Conservation (phyloP, 2,329 filamentous ascomycete species). For the Boeremia exigua region DNA sequence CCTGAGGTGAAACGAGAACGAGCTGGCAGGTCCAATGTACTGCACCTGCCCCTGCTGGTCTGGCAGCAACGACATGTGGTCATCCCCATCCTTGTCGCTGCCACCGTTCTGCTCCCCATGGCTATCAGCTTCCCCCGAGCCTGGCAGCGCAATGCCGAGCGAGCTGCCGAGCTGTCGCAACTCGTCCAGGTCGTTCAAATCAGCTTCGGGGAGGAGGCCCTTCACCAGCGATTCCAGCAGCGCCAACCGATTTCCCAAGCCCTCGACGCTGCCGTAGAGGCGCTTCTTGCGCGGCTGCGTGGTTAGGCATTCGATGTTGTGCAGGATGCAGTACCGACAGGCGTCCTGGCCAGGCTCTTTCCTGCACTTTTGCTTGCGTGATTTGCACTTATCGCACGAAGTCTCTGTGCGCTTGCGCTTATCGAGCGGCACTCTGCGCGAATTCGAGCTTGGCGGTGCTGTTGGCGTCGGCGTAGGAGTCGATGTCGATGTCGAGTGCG, state of each 20-base stretch:
- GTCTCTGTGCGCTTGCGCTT: slow-evolving; percentile 55
- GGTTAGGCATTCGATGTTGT: slow-evolving; percentile 52
- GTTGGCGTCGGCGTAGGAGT: not conserved
- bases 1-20: slow-evolving; percentile 52
- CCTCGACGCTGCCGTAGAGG: slow-evolving; percentile 53
- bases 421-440: slow-evolving; percentile 51
- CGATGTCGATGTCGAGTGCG: slow-evolving; percentile 1
- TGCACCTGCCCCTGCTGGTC: slow-evolving; percentile 55
- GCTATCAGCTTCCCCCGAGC: slow-evolving; percentile 24
- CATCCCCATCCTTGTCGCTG: slow-evolving; percentile 40
- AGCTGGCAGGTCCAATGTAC: slow-evolving; percentile 53
- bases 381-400: slow-evolving; percentile 56
- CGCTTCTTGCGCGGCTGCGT: slow-evolving; percentile 55
- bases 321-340: slow-evolving; percentile 52
- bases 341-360: slow-evolving; percentile 47
- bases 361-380: slow-evolving; percentile 55
- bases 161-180: slow-evolving; percentile 49
- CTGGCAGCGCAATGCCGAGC: slow-evolving; percentile 50
- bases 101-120: slow-evolving; percentile 23
- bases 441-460: slow-evolving; percentile 23
- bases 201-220: slow-evolving; percentile 52
- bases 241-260: slow-evolving; percentile 49
- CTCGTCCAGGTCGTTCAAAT: slow-evolving; percentile 51
- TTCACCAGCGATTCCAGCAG: slow-evolving; percentile 55
- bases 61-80: slow-evolving; percentile 46